A percentile compares a stretch with the other conserved stretches of the same genome.
Conservation (phyloP, 176 grass and related monocot genomes). For the Triticum timopheevii region DNA sequence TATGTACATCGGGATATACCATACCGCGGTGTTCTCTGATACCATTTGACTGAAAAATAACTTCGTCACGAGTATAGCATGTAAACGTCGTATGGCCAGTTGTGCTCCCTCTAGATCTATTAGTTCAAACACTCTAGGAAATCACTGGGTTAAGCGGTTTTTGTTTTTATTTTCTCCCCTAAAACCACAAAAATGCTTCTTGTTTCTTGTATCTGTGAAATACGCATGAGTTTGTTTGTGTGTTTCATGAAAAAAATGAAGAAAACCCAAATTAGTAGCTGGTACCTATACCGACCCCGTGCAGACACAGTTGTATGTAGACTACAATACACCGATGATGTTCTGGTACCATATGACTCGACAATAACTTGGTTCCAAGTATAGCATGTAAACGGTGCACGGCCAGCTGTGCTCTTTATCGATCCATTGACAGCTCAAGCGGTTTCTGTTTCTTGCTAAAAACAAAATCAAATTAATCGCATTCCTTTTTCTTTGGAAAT, state of each 20-base stretch:
- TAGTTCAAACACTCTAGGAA: not conserved
- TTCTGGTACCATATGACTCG: not conserved
- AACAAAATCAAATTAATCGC: not conserved
- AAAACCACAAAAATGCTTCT: too few species aligned
- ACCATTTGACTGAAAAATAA: not conserved
- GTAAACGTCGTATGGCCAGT: not conserved
- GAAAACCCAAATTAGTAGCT: not conserved
- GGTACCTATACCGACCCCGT: not conserved
- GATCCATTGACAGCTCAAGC: too few species aligned
- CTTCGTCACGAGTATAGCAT: not conserved
- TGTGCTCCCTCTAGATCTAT: not conserved
- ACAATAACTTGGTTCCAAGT: not conserved
- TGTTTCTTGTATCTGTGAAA: too few species aligned
- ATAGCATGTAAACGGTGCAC: not conserved
- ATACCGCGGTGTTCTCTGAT: not conserved
- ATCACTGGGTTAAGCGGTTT: too few species aligned
- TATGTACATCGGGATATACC: too few species aligned
- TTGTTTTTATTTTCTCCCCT: too few species aligned
- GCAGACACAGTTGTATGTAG: not conserved
- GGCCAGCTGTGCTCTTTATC: too few species aligned
- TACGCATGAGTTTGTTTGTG: too few species aligned
- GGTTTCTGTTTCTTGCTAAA: not conserved
- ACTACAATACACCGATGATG: not conserved
- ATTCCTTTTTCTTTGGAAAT: not conserved
- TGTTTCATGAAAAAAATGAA: too few species aligned